Percentiles rank a stretch among this genome's conserved stretches.
These are phyloP conservation scores for Sporisorium sorghi DNA, from an alignment of 1,284 basidiomycete genomes.

Conservation along the genomic window DNA sequence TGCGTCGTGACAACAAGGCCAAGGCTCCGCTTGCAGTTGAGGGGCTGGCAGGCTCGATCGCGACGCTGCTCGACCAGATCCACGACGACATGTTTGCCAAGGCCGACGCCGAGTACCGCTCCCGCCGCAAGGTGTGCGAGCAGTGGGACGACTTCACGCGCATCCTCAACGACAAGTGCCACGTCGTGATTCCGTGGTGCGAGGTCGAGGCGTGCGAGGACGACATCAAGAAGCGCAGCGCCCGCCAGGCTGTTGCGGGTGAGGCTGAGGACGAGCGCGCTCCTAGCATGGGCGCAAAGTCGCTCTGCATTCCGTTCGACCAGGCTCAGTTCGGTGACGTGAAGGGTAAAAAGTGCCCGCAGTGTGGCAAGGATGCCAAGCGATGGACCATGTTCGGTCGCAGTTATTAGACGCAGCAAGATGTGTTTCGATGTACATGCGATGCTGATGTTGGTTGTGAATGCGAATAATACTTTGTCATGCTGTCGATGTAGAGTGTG, in stretches of 20 bases:
- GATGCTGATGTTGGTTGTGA: neutral
- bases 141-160: constrained; percentile 92
- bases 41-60: constrained; percentile 40
- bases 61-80: constrained; percentile 81
- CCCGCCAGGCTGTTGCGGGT: constrained; percentile 67
- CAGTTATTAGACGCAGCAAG: constrained; percentile 49
- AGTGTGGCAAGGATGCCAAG: constrained; percentile 65
- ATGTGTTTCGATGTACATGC: neutral
- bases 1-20: constrained; percentile 85
- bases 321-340: constrained; percentile 74
- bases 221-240: constrained; percentile 95
- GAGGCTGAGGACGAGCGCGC: constrained; percentile 78
- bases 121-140: constrained; percentile 80
- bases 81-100: constrained; percentile 88
- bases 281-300: constrained; percentile 98
- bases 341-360: constrained; percentile 63
- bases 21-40: constrained; percentile 52
- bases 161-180: constrained; percentile 86
- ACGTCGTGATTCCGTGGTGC: constrained; percentile 95
- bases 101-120: constrained; percentile 81
- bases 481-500: neutral
- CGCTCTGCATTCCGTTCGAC: constrained; percentile 95
- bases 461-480: neutral
- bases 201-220: constrained; percentile 94
- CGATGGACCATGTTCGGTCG: constrained; percentile 69